Conservation (phyloP, 2,329 filamentous ascomycete species). For the Aspergillus brasiliensis region DNA sequence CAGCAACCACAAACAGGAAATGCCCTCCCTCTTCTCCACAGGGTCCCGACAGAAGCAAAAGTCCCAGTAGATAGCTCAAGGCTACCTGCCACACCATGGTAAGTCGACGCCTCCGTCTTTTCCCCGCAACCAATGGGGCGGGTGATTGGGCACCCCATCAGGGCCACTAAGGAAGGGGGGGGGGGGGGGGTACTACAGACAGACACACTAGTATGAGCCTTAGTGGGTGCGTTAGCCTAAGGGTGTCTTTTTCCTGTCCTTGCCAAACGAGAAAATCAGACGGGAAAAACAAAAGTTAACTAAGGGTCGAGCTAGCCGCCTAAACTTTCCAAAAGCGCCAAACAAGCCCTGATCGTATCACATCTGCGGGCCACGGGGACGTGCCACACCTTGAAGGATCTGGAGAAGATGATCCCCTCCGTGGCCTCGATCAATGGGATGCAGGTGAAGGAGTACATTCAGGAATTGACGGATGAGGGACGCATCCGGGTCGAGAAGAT, state of each 20-base stretch:
- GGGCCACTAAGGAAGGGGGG: too few relatives aligned
- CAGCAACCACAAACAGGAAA: too few relatives aligned
- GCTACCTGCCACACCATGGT: slow-evolving; percentile 4
- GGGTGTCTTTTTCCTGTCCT: too few relatives aligned
- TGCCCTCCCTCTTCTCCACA: too few relatives aligned
- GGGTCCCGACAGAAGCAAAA: background rate
- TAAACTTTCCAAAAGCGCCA: slow-evolving; percentile 60
- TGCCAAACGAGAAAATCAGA: too few relatives aligned
- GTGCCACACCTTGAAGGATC: slow-evolving; percentile 67
- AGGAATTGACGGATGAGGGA: slow-evolving; percentile 62
- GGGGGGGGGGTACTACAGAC: too few relatives aligned
- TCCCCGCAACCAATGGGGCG: background rate
- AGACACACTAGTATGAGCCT: too few relatives aligned
- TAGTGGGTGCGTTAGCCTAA: too few relatives aligned
- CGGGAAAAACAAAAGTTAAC: too few relatives aligned
- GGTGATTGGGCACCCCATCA: too few relatives aligned
- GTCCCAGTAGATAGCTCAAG: too few relatives aligned
- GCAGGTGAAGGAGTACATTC: slow-evolving; percentile 69
- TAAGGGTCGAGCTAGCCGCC: slow-evolving; percentile 40
- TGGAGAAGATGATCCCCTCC: slow-evolving; percentile 64
- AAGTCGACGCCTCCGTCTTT: background rate
- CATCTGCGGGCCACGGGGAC: slow-evolving; percentile 63
- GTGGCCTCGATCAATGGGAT: slow-evolving; percentile 66
- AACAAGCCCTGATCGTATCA: slow-evolving; percentile 59
- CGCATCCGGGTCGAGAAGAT: slow-evolving; percentile 69